Conservation (phyloP, 306 rosid genomes). For the Gastrolobium bilobum region DNA sequence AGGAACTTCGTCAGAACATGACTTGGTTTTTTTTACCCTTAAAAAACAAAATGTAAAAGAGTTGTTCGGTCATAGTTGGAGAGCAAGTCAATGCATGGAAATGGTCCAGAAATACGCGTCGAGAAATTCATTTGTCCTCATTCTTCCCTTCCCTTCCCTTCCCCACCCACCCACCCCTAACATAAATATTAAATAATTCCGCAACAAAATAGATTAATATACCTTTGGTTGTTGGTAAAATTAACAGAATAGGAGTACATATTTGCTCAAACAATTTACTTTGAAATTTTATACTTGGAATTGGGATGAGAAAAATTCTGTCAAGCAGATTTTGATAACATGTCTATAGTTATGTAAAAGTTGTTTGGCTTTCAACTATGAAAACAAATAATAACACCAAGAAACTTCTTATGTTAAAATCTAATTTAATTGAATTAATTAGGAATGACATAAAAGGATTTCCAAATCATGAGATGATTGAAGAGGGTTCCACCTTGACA, state of each 20-base stretch:
- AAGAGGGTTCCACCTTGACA: no score
- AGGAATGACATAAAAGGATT: no score
- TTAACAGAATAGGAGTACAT: not conserved
- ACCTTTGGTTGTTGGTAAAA: not conserved
- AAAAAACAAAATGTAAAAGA: not conserved
- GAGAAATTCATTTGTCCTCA: not conserved
- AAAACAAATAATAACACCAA: no score
- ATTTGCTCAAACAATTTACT: not conserved
- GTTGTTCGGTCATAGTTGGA: conserved; percentile 6
- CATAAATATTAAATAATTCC: not conserved
- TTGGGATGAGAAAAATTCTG: not conserved
- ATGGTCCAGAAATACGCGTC: not conserved
- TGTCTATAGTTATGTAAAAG: no score
- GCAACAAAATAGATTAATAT: not conserved
- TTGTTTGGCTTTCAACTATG: no score
- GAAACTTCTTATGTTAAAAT: no score
- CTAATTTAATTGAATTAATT: no score
- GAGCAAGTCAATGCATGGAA: conserved; percentile 14
- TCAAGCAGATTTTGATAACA: no score
- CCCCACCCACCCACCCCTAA: conserved; percentile 1
- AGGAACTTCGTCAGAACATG: not conserved
- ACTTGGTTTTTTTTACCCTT: not conserved
- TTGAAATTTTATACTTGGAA: not conserved
- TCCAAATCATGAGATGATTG: no score
- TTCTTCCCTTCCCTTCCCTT: not conserved